A percentile compares a stretch with the other conserved stretches of the same genome.
Evolutionary conservation across 1,284 basidiomycete genomes (phyloP).

Genomic region (Tylopilus sp.): DNA sequence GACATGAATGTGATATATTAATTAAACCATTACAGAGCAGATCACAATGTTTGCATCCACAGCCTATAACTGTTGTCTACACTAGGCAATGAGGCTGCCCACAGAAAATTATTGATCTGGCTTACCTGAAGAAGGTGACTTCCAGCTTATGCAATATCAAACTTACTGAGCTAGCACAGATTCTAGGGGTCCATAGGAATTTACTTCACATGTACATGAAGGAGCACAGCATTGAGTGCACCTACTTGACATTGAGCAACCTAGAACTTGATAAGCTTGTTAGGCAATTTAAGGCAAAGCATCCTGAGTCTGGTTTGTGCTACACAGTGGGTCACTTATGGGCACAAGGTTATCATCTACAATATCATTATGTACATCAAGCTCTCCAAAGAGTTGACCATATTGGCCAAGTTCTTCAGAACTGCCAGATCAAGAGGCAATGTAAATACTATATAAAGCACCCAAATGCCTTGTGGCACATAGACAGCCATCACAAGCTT

Average conservation of each 20-base stretch:
- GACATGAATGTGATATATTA: neutral
- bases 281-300: conserved; percentile 24
- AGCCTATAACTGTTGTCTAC: neutral
- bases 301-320: conserved; percentile 34
- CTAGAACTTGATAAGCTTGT: conserved; percentile 35
- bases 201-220: conserved; percentile 30
- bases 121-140: conserved; percentile 27
- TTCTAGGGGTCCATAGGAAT: conserved; percentile 30
- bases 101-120: neutral
- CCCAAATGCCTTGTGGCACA: conserved; percentile 44
- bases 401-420: conserved; percentile 6
- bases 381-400: neutral
- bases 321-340: conserved; percentile 35
- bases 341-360: conserved; percentile 27
- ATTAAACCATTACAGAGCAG: neutral
- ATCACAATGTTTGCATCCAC: neutral
- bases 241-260: conserved; percentile 28
- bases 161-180: conserved; percentile 28
- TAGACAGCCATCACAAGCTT: conserved; percentile 43
- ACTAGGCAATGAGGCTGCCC: neutral
- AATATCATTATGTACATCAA: conserved; percentile 6
- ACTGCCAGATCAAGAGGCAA: conserved; percentile 30
- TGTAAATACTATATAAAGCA: conserved; percentile 43
- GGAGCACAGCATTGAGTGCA: conserved; percentile 16
- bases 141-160: conserved; percentile 20